Base-by-base conservation (phyloP, 768 basidiomycete species). In the Tylopilus rubrobrunneus region DNA sequence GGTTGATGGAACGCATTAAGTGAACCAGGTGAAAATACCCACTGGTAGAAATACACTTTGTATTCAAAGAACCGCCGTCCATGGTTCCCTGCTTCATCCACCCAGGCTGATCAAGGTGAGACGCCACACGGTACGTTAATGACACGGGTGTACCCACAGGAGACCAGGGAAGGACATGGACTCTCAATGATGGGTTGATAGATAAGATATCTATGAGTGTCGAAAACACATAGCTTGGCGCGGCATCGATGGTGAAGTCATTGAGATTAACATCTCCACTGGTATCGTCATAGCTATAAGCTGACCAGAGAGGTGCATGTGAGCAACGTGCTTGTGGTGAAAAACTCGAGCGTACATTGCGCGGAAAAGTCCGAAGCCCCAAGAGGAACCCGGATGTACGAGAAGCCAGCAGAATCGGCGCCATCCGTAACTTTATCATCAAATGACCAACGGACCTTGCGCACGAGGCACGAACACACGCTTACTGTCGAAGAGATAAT, bases 1-100 rank as follows among this genome's bases (percentile, higher is more conserved):
- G 15, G 44, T 68, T 45, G 39, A 55, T 15, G 19, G 4, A 25
- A 19, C 31, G 11, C 23, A 11, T 19, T 27, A 14, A 6, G 39
- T 29, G 23, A 7, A 50, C 40, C 21, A 4, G 33, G 12, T 40
- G 31, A n/a, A 37, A 9, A 25, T 9, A 70, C 82, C 54, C 56
- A 87, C 83, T 84, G 0, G 70, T 64, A 40, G 64, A 65, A 37
- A 78, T 67, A 52, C 81, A 82, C 43, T 73, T 69, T 0, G 80
- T 76, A 28, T 75, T 60, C 48, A 89, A 65, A 12, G 77, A 79
- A 29, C 86, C 87, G 1, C 87, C 87, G 27, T 81, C 74, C 84
- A 88, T 87, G 1, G 79, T 79, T 52, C 77, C 81, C 45, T 71
- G 73, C 67, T 90, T 90, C 86, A 89, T 88, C 88, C 89, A 91